These are phyloP conservation scores for Phytophthora sp. DNA, from an alignment of 352 stramenopile genomes.

Conservation along the genomic window DNA sequence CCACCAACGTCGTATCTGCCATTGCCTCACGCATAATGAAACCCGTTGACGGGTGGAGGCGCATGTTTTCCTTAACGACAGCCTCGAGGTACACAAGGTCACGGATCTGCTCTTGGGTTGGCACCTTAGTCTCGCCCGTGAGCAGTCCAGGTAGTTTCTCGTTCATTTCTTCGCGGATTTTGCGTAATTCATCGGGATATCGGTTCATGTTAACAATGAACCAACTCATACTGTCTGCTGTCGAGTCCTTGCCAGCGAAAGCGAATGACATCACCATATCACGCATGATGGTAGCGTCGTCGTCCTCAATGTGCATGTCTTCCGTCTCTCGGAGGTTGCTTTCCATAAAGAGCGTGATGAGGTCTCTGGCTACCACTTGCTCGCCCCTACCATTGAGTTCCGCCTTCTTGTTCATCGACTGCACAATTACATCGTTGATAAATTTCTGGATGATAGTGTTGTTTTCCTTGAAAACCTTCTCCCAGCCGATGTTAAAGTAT, in stretches of 20 bases:
- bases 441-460: slow-evolving; percentile 48
- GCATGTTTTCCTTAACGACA: slow-evolving; percentile 67
- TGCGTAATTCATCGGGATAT: slow-evolving; percentile 52
- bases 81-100: slow-evolving; percentile 67
- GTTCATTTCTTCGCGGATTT: slow-evolving; percentile 64
- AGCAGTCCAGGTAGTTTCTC: slow-evolving; percentile 41
- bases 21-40: slow-evolving; percentile 59
- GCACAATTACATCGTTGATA: slow-evolving; percentile 54
- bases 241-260: slow-evolving; percentile 81
- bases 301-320: slow-evolving; percentile 27
- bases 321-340: slow-evolving; percentile 36
- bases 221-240: slow-evolving; percentile 67
- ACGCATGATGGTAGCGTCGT: slow-evolving; percentile 53
- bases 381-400: slow-evolving; percentile 58
- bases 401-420: slow-evolving; percentile 47
- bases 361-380: slow-evolving; percentile 47
- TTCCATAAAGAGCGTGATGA: slow-evolving; percentile 50
- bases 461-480: slow-evolving; percentile 48
- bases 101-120: slow-evolving; percentile 47
- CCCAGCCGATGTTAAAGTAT: slow-evolving; percentile 41
- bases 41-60: slow-evolving; percentile 64
- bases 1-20: slow-evolving; percentile 33
- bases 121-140: slow-evolving; percentile 30
- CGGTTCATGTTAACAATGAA: slow-evolving; percentile 72
- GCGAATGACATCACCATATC: slow-evolving; percentile 82